Evolutionary conservation across 345 rosid species (phyloP), one percentile per base, ranked within the genome.

Genomic region (Boechera retrofracta): DNA sequence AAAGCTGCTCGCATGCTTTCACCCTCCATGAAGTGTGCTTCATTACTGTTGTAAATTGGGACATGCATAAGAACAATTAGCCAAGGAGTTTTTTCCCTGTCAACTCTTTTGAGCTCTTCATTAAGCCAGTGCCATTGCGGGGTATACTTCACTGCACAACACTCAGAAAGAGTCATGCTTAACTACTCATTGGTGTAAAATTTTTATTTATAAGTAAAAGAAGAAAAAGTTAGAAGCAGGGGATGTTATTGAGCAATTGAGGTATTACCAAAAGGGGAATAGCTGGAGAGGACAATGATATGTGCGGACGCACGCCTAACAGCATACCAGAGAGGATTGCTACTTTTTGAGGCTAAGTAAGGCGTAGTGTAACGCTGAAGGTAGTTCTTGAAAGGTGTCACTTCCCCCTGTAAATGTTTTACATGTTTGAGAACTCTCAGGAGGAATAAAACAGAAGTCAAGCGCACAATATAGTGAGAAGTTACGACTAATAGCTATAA

Each of bases 1-100:
- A 88, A 89, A 80, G 77, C 97, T 53, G 85, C 83, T 65, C 94
- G 79, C 98, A 95, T 91, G 75, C 97, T 89, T 84, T 91, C 99
- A 51, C 97, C 98, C 76, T 92, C 99, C 97, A 83, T 91, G 84
- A 85, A 92, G 73, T 95, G 99, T 33, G 85, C 96, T 75, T 88
- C 93, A 49, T 95, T 92, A 72, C 91, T 89, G 80, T 84, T 92
- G 88, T 95, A 95, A 21, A 89, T 60, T 3, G 98, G 98, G 26
- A 82, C 77, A 59, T 95, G 99, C 98, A 95, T 91, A 13, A 95
- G 89, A 72, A 95, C 93, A 72, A 92, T 88, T 69, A 92, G 93
- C 99, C 99, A 95, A 53, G 98, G 94, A 52, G 98, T 92, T 83
- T 87, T 88, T 86, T 88, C 93, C 78, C 98, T 85, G 84, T 92